Evolutionary conservation across 2,329 filamentous ascomycete species (phyloP), one percentile per base, ranked within the genome.

Genomic region (Cladorrhinum sp.): DNA sequence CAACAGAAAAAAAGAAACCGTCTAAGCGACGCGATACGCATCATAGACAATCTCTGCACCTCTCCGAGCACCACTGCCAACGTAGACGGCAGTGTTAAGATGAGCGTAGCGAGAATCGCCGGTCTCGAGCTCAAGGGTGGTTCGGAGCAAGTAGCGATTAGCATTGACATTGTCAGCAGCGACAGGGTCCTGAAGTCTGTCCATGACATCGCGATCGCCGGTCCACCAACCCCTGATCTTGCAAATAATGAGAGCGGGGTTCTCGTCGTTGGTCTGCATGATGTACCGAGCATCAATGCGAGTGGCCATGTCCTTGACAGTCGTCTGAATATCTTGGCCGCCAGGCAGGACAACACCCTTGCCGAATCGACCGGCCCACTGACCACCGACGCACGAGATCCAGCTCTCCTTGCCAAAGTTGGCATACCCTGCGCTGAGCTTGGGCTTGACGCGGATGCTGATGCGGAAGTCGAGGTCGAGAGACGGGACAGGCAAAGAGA

Each of bases 21-120:
- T 41, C 64, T 57, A 69, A 58, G 54, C 61, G 36, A 68, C 58
- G 10, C 67, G 63, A 53, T 70, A 68, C 16, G 66, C 67, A 50
- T 70, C 67, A 45, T 70, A 69, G 18, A 69, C 63, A 23, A 70
- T 66, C 60, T 68, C 65, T n/a, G 65, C 64, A 18, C 68, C 67
- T 25, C 66, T 54, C 6, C 68, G 65, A 18, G 64, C 68, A 10
- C 69, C 69, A 32, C 66, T 67, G 18, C 56, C 67, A 1, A 68
- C 25, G 65, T 66, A 71, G 9, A 70, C 36, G 32, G 62, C 65
- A 16, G 62, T 65, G 54, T 68, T 68, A 12, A 70, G n/a, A 10
- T 66, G 58, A 22, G 54, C 57, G 54, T 70, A 70, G 18, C 69
- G 63, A 38, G 62, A 60, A 24, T 70, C 68, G 16, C 69, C 68